Evolutionary conservation across 306 rosid genomes (phyloP), one percentile per base, ranked within the genome.

Genomic region (Gleditsia sinensis): DNA sequence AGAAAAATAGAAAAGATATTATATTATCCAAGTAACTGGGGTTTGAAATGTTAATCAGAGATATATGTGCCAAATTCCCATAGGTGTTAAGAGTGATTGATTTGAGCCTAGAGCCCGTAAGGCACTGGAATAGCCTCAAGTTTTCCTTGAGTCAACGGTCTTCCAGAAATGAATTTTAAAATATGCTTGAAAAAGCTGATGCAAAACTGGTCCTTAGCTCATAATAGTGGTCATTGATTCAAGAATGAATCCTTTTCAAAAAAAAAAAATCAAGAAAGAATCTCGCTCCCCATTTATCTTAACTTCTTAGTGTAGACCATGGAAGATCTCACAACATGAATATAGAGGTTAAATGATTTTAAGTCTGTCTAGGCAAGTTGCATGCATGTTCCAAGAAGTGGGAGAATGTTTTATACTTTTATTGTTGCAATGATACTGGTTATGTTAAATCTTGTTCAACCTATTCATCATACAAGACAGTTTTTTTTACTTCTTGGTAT

Each of bases 71-170:
- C 37, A 33, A 33, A 33, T 7, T 33, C 37, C 37, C 37, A 5
- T 33, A 33, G 5, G 6, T 33, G 6, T 33, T 33, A 33, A 33
- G 37, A 33, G 4, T 33, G 2, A 33, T 33, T 1, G 4, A 33
- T 33, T 1, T 4, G 0, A 3, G 4, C 37, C 37, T 33, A 33
- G 5, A 33, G 37, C 0, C 37, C 5, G 5, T 3, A 33, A 3
- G 37, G 37, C 37, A 33, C 37, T 33, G 37, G 0, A 33, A 33
- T 33, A 33, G 37, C 37, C 37, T 33, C 37, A 33, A 33, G 37
- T 33, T 33, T 33, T 40, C 0, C 46, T 0, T 69, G 37, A 10
- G 78, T 82, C 88, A 0, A 9, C 3, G n/a, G n/a, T n/a, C n/a
- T n/a, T n/a, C n/a, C 3, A 40, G 46, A 40, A 40, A 40, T 40